Evolutionary conservation across 345 rosid species (phyloP).

Genomic region (Hevea brasiliensis): DNA sequence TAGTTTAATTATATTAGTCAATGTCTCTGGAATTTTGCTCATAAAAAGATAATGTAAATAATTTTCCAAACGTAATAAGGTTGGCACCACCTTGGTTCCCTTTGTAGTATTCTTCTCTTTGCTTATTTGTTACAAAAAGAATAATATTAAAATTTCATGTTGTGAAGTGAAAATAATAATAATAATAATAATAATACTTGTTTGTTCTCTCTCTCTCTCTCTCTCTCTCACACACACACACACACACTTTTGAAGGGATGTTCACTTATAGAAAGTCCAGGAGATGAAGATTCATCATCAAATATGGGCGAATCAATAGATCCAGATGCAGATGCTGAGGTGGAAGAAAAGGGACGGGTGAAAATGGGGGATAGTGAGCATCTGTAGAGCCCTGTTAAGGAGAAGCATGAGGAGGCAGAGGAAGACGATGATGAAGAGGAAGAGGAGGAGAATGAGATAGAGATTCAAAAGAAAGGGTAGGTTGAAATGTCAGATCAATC

Average conservation of each 20-base stretch:
- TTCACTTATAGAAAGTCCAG: conserved; percentile 60
- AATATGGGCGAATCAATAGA: too few relatives aligned
- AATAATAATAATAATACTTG: not conserved
- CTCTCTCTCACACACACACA: not conserved
- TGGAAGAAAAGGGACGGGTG: too few relatives aligned
- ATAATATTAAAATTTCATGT: not conserved
- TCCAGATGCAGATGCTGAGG: too few relatives aligned
- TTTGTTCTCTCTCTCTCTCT: not conserved
- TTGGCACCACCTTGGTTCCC: not conserved
- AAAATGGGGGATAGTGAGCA: too few relatives aligned
- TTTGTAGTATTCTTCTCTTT: not conserved
- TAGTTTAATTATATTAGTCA: too few relatives aligned
- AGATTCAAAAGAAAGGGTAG: conserved; percentile 41
- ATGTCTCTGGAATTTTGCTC: not conserved
- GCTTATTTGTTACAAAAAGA: not conserved
- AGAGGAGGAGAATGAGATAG: conserved; percentile 46
- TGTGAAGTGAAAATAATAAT: not conserved
- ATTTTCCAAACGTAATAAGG: not conserved
- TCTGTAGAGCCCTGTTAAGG: too few relatives aligned
- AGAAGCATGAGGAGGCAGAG: conserved; percentile 37
- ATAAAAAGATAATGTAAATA: too few relatives aligned
- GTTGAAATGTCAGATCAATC: conserved; percentile 40
- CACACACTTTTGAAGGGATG: conserved; percentile 56
- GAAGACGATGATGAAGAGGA: conserved; percentile 39
- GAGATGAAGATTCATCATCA: too few relatives aligned